phyloP scores from a whole-genome alignment of 257 asterid genomes.

The Lycium barbarum region DNA sequence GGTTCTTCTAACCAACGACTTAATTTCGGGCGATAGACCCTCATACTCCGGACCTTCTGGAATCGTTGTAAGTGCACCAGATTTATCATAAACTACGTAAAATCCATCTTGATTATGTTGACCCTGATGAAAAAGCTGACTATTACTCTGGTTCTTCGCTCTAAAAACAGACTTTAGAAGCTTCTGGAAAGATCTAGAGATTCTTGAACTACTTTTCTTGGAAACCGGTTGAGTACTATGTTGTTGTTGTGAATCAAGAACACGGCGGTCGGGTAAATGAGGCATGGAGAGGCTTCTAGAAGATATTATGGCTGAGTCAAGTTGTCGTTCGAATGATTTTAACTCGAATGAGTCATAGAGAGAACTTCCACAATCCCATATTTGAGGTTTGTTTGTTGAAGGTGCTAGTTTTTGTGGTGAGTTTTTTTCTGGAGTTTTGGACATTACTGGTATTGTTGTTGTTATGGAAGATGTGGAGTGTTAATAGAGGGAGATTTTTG shows the following conservation, averaged over 20 bases:
- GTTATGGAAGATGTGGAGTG: background rate
- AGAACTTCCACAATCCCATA: conserved; percentile 86
- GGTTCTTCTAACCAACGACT: conserved; percentile 57
- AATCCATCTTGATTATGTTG: conserved; percentile 36
- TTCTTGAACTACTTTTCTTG: conserved; percentile 50
- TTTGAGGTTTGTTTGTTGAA: conserved; percentile 27
- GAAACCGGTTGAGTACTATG: conserved; percentile 5
- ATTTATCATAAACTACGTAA: conserved; percentile 46
- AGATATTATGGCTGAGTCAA: conserved; percentile 63
- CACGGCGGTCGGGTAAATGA: conserved; percentile 56
- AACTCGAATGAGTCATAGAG: conserved; percentile 82
- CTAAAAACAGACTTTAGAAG: conserved; percentile 61
- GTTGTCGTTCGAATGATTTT: conserved; percentile 63
- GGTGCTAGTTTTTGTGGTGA: conserved; percentile 21
- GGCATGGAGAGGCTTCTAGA: conserved; percentile 82
- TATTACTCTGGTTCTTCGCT: conserved; percentile 42
- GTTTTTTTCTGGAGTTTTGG: conserved; percentile 27
- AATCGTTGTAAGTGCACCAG: conserved; percentile 58
- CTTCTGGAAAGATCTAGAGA: conserved; percentile 61
- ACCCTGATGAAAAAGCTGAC: background rate
- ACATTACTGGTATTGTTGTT: background rate
- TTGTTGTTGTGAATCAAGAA: background rate
- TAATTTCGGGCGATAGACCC: conserved; percentile 63
- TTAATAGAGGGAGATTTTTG: background rate
- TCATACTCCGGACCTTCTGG: conserved; percentile 66